Percentiles rank a stretch among this genome's conserved stretches.
These are phyloP conservation scores for Diutina rugosa DNA, from an alignment of 1,139 yeast species.

Conservation along the genomic window DNA sequence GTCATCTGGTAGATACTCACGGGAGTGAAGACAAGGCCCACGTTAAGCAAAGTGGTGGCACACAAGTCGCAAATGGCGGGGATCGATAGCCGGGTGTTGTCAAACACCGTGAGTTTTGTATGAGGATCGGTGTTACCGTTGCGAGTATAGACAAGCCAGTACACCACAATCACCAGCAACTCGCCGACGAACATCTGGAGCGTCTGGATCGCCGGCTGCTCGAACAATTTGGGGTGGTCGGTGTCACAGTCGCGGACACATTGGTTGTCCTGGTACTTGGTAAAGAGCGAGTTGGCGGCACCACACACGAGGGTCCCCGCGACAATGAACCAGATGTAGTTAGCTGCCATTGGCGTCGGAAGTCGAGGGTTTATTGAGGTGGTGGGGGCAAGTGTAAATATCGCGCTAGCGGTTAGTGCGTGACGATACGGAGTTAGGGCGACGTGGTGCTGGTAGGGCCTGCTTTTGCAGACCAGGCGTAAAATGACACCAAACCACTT, in stretches of 20 bases:
- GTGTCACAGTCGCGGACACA: constrained; percentile 47
- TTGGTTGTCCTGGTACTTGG: constrained; percentile 70
- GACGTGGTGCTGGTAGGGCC: neutral
- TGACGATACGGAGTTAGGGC: neutral
- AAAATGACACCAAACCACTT: no score
- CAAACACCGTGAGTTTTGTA: constrained; percentile 5
- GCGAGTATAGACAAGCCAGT: constrained; percentile 18
- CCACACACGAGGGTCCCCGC: constrained; percentile 55
- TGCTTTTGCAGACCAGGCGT: no score
- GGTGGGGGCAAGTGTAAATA: neutral
- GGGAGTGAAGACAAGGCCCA: constrained; percentile 66
- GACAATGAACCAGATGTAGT: constrained; percentile 14
- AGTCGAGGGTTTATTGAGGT: neutral
- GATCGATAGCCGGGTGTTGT: constrained; percentile 26
- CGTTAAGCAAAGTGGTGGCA: constrained; percentile 64
- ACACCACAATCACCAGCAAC: constrained; percentile 34
- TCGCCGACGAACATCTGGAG: constrained; percentile 78
- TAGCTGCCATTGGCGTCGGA: neutral
- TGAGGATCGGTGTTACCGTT: constrained; percentile 4
- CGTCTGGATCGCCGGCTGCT: constrained; percentile 73
- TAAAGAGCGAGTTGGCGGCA: constrained; percentile 58
- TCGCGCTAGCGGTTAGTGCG: neutral
- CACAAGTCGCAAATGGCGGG: constrained; percentile 64
- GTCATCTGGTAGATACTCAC: constrained; percentile 84
- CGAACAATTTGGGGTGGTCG: constrained; percentile 33